These are phyloP conservation scores for Shiraia sp. DNA, from an alignment of 2,329 filamentous ascomycete species.

Conservation along the genomic window DNA sequence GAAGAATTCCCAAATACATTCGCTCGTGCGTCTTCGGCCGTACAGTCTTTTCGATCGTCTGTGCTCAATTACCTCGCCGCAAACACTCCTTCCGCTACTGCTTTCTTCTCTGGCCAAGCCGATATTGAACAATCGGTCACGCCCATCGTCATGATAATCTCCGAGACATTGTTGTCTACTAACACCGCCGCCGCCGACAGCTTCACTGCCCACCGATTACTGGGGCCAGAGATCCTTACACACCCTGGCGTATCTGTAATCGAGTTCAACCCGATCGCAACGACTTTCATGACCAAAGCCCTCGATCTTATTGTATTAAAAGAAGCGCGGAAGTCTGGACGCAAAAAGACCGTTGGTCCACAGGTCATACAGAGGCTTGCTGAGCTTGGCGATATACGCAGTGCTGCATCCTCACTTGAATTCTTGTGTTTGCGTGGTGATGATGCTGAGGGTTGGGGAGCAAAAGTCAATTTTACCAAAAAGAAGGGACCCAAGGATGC, in stretches of 20 bases:
- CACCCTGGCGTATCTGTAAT: slow-evolving; percentile 80
- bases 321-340: slow-evolving; percentile 77
- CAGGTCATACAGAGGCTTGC: slow-evolving; percentile 77
- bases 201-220: slow-evolving; percentile 86
- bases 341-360: slow-evolving; percentile 75
- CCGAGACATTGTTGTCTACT: slow-evolving; percentile 85
- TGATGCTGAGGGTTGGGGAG: slow-evolving; percentile 79
- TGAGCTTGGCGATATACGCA: slow-evolving; percentile 89
- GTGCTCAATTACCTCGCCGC: slow-evolving; percentile 75
- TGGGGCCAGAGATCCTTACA: slow-evolving; percentile 82
- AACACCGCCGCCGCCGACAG: slow-evolving; percentile 85
- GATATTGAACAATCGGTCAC: slow-evolving; percentile 27
- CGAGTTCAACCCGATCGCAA: slow-evolving; percentile 91
- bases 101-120: slow-evolving; percentile 42
- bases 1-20: slow-evolving; percentile 58
- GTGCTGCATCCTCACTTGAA: slow-evolving; percentile 87
- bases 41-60: slow-evolving; percentile 67
- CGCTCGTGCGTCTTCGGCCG: slow-evolving; percentile 47
- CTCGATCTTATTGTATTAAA: slow-evolving; percentile 81
- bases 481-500: slow-evolving; percentile 60
- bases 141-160: slow-evolving; percentile 87
- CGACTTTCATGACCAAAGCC: slow-evolving; percentile 82
- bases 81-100: slow-evolving; percentile 61
- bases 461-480: slow-evolving; percentile 67
- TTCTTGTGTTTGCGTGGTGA: slow-evolving; percentile 88